Evolutionary conservation across 257 asterid genomes (phyloP), one percentile per base, ranked within the genome.

Genomic region (Scutellaria galericulata): DNA sequence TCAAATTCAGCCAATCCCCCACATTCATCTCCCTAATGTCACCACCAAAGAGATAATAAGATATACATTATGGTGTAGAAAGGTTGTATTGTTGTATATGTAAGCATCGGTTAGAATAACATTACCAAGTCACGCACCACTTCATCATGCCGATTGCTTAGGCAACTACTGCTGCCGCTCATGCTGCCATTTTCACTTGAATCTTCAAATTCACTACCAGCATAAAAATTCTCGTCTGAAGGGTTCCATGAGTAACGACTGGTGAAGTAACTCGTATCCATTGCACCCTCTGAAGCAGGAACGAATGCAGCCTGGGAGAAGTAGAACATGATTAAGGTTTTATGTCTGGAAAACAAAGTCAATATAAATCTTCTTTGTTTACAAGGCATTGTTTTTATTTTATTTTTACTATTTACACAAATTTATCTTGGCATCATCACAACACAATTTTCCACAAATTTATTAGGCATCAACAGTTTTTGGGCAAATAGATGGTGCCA

Each of bases 191-290:
- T 72, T 24, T 88, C 97, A 70, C 97, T 92, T 40, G 96, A 89
- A 80, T 85, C 93, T 71, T 92, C 99, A 55, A 87, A 87, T 54
- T 95, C 99, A 82, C 97, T 92, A 68, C 81, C 86, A 46, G 95
- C 88, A 66, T 79, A 95, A 46, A 92, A 89, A 3, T 85, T 95
- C 84, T 95, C 99, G 46, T 95, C 98, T 7, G 99, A 88, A 72
- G 95, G 78, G 60, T 95, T 92, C 99, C 99, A 95, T 7, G 98
- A 87, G 82, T 73, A 90, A 56, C 99, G 96, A 66, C 99, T 92
- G 11, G 96, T 92, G 68, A 95, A 95, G 83, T 95, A 95, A 79
- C 99, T 95, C 6, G 99, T 95, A 71, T 95, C 99, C 65, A 78
- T 79, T 64, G 98, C 96, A 88, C 90, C 90, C 70, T 95, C 99